Conservation (phyloP, 2,329 filamentous ascomycete genomes). For the Didymosphaeria variabile region DNA sequence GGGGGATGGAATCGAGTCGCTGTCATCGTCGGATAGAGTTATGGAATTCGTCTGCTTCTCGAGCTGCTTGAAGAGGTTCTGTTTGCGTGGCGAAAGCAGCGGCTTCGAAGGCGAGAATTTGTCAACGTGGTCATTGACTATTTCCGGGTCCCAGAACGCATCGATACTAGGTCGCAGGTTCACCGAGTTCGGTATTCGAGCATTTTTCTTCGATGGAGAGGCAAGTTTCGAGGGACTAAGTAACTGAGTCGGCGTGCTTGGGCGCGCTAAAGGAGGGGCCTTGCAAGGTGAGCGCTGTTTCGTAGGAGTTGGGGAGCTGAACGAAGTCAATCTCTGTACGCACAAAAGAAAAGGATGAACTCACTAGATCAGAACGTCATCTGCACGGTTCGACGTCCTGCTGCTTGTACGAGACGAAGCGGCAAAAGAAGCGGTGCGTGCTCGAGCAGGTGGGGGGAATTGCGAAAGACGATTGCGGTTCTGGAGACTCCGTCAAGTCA, state of each 20-base stretch:
- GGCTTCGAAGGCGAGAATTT: constrained; percentile 47
- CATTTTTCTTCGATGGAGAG: constrained; percentile 49
- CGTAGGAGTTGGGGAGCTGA: constrained; percentile 44
- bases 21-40: constrained; percentile 31
- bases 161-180: constrained; percentile 48
- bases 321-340: neutral
- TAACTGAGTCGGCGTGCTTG: constrained; percentile 42
- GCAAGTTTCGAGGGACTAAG: constrained; percentile 45
- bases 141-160: constrained; percentile 49
- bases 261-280: constrained; percentile 39
- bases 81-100: constrained; percentile 46
- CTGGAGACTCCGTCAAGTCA: constrained; percentile 42
- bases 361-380: constrained; percentile 45
- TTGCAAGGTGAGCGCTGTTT: constrained; percentile 47
- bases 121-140: constrained; percentile 50
- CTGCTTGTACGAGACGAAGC: constrained; percentile 41
- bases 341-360: constrained; percentile 13
- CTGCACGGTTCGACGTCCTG: constrained; percentile 35
- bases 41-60: constrained; percentile 38
- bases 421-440: constrained; percentile 35
- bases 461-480: constrained; percentile 29
- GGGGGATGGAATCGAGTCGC: constrained; percentile 36
- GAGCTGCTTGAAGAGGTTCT: constrained; percentile 43
- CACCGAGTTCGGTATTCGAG: constrained; percentile 38
- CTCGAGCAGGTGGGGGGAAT: constrained; percentile 29